These are phyloP conservation scores for Forsythia suspensa DNA, from an alignment of 257 asterid species.

Conservation along the genomic window DNA sequence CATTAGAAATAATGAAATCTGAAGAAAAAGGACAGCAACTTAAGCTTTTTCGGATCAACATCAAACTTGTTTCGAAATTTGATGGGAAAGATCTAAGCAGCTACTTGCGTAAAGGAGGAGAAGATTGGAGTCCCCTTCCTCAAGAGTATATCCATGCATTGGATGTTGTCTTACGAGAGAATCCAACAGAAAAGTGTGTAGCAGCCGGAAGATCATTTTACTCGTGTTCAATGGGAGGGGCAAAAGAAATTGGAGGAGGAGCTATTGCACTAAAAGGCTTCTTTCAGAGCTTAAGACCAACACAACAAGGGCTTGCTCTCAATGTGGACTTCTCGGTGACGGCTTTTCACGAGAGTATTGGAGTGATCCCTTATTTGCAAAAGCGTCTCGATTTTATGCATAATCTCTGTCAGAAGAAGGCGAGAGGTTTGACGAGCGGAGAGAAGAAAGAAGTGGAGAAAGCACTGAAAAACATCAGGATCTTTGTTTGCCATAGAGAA, in stretches of 20 bases:
- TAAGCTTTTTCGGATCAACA: conserved; percentile 67
- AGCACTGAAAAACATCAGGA: conserved; percentile 70
- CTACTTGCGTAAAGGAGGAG: conserved; percentile 49
- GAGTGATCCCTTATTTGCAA: conserved; percentile 76
- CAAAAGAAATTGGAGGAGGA: conserved; percentile 85
- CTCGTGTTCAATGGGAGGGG: conserved; percentile 71
- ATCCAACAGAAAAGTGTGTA: conserved; percentile 64
- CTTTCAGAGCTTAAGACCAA: conserved; percentile 90
- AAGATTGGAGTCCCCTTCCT: conserved; percentile 62
- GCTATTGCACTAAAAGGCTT: conserved; percentile 84
- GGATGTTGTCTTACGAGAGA: conserved; percentile 80
- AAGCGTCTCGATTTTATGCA: conserved; percentile 67
- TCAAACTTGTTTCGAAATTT: conserved; percentile 79
- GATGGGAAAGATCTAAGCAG: conserved; percentile 58
- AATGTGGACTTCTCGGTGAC: conserved; percentile 92
- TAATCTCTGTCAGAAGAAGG: conserved; percentile 42
- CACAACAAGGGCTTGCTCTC: conserved; percentile 91
- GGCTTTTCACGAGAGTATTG: conserved; percentile 90
- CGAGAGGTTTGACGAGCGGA: conserved; percentile 41
- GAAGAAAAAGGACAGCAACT: conserved; percentile 25
- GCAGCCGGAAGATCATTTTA: conserved; percentile 68
- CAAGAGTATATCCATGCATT: conserved; percentile 95
- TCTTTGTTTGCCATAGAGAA: conserved; percentile 87
- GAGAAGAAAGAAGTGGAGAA: conserved; percentile 80
- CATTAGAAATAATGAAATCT: conserved; percentile 16